A percentile compares a stretch with the other conserved stretches of the same genome.
phyloP scores from a whole-genome alignment of 2,329 filamentous ascomycete species.

The Penicillium paneum region DNA sequence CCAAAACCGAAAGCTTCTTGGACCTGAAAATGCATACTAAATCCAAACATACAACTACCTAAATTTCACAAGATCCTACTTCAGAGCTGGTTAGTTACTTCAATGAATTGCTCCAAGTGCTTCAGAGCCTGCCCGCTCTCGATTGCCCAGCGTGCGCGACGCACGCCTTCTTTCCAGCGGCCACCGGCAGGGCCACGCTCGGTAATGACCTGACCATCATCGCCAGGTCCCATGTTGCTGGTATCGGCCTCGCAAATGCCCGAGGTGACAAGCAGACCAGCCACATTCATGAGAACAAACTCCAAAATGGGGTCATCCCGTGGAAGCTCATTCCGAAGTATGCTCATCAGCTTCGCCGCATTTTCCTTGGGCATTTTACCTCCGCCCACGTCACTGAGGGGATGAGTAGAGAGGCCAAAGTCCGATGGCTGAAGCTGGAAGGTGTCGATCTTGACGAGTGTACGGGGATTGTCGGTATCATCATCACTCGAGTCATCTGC shows the following conservation, averaged over 20 bases:
- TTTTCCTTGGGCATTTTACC: slow-evolving; percentile 86
- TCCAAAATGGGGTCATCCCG: slow-evolving; percentile 80
- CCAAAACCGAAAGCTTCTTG: not conserved
- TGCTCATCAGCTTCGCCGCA: slow-evolving; percentile 73
- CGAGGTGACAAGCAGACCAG: slow-evolving; percentile 78
- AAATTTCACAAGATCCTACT: not conserved
- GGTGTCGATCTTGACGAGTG: slow-evolving; percentile 61
- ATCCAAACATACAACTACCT: not conserved
- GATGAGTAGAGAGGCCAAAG: slow-evolving; percentile 75
- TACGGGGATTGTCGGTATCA: slow-evolving; percentile 41
- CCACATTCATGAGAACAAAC: slow-evolving; percentile 93
- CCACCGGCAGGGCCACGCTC: slow-evolving; percentile 82
- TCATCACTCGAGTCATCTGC: slow-evolving; percentile 41
- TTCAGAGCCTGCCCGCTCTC: slow-evolving; percentile 80
- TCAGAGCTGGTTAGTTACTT: slow-evolving; percentile 64
- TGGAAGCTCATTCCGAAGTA: slow-evolving; percentile 70
- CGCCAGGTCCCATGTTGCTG: slow-evolving; percentile 74
- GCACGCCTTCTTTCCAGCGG: slow-evolving; percentile 91
- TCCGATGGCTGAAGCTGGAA: slow-evolving; percentile 80
- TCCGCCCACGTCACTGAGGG: slow-evolving; percentile 73
- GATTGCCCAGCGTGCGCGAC: slow-evolving; percentile 83
- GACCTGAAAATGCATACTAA: not conserved
- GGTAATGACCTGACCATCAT: slow-evolving; percentile 74
- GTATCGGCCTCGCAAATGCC: slow-evolving; percentile 81
- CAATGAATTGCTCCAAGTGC: slow-evolving; percentile 79